A percentile compares a stretch with the other conserved stretches of the same genome.
Conservation (phyloP, 148 eudicot genomes). For the Limonium bicolor region DNA sequence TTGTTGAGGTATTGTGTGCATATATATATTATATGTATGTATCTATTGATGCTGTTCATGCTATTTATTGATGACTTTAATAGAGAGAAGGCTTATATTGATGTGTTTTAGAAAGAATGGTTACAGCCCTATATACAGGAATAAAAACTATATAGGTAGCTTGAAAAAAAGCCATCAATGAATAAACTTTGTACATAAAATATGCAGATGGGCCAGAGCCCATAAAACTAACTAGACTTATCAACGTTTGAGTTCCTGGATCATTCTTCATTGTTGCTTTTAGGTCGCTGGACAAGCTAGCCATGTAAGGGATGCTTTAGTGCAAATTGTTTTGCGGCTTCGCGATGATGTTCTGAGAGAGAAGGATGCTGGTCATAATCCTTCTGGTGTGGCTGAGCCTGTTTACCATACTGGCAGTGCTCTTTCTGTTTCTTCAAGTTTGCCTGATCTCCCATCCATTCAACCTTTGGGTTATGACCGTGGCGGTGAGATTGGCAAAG, state of each 20-base stretch:
- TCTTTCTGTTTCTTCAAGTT: slow-evolving; percentile 38
- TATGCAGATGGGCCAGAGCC: slow-evolving; percentile 58
- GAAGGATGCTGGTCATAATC: slow-evolving; percentile 30
- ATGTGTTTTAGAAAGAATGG: too few species aligned
- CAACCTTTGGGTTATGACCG: slow-evolving; percentile 51
- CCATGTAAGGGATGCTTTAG: slow-evolving; percentile 78
- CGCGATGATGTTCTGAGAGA: slow-evolving; percentile 71
- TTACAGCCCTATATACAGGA: too few species aligned
- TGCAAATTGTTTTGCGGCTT: slow-evolving; percentile 73
- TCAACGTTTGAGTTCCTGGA: neutral
- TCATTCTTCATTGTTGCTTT: neutral
- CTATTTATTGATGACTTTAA: too few species aligned
- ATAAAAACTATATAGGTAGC: too few species aligned
- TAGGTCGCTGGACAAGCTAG: slow-evolving; percentile 69
- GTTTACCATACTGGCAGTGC: slow-evolving; percentile 37
- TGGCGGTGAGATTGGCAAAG: slow-evolving; percentile 45
- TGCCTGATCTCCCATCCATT: slow-evolving; percentile 29
- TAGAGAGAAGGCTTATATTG: too few species aligned
- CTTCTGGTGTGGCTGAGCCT: slow-evolving; percentile 35
- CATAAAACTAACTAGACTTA: too few species aligned
- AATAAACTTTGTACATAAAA: too few species aligned
- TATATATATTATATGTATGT: too few species aligned
- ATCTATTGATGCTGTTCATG: neutral
- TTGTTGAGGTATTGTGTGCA: slow-evolving; percentile 47
- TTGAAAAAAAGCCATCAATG: too few species aligned